Evolutionary conservation across 2,329 filamentous ascomycete species (phyloP).

Genomic region (Microsporum canis): DNA sequence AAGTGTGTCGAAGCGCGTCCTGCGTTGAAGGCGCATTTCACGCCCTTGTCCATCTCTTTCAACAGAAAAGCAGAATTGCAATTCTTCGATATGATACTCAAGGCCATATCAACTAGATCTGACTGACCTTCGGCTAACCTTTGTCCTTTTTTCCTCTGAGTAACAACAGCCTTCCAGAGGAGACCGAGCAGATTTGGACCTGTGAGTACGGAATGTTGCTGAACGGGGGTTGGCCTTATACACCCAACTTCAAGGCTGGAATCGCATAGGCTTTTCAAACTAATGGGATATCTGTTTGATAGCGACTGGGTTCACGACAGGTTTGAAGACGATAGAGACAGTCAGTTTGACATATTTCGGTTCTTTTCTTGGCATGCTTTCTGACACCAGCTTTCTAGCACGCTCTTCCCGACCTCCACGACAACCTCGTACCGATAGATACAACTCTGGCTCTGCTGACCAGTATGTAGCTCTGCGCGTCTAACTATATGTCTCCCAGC

Average conservation of each 20-base stretch:
- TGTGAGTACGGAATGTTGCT: slow-evolving; percentile 23
- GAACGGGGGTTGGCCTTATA: neutral
- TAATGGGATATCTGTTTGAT: neutral
- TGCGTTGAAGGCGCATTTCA: slow-evolving; percentile 11
- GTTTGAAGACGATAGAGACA: slow-evolving; percentile 60
- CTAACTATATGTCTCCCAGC: neutral
- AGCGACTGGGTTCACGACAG: slow-evolving; percentile 94
- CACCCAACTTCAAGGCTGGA: neutral
- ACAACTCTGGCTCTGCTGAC: slow-evolving; percentile 18
- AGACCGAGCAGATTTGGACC: slow-evolving; percentile 37
- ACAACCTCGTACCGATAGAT: slow-evolving; percentile 24
- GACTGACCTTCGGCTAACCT: slow-evolving; percentile 35
- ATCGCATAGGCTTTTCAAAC: neutral
- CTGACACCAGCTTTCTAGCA: slow-evolving; percentile 19
- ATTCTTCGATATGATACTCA: slow-evolving; percentile 7
- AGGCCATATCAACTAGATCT: slow-evolving; percentile 15
- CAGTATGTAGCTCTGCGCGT: neutral
- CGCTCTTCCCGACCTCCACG: slow-evolving; percentile 36
- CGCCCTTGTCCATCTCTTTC: neutral
- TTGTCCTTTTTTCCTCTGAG: slow-evolving; percentile 21
- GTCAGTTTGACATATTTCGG: slow-evolving; percentile 22
- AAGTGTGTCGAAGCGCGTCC: slow-evolving; percentile 13
- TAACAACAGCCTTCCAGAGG: slow-evolving; percentile 35
- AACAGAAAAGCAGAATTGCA: slow-evolving; percentile 1
- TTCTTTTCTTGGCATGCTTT: slow-evolving; percentile 6